These are phyloP conservation scores for Farysia itapuensis DNA, from an alignment of 1,284 basidiomycete species.

Conservation along the genomic window DNA sequence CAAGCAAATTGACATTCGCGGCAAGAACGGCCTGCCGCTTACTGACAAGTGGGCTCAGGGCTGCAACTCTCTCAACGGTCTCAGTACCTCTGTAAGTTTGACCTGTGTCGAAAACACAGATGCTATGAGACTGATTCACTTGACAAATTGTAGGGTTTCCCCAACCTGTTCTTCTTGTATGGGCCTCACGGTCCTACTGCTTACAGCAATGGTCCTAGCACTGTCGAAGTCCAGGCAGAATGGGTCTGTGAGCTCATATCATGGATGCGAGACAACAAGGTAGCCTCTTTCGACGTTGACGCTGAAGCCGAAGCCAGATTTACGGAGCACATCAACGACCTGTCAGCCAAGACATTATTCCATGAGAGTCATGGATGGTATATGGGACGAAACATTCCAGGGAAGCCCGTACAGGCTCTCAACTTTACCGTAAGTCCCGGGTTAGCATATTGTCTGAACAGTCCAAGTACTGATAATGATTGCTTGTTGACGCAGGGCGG, in stretches of 20 bases:
- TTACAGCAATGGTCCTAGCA: slow-evolving; percentile 37
- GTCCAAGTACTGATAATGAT: too few species aligned
- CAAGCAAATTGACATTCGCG: slow-evolving; percentile 43
- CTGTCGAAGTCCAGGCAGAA: slow-evolving; percentile 37
- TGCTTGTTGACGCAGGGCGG: too few species aligned
- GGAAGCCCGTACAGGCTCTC: slow-evolving; percentile 35
- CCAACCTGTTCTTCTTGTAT: slow-evolving; percentile 47
- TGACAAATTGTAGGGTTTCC: slow-evolving; percentile 20
- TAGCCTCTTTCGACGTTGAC: slow-evolving; percentile 31
- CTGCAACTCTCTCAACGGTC: slow-evolving; percentile 38
- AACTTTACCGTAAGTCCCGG: slow-evolving; percentile 20
- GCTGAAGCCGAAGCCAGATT: slow-evolving; percentile 32
- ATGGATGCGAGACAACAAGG: slow-evolving; percentile 35
- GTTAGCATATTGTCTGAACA: too few species aligned
- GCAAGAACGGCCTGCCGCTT: slow-evolving; percentile 26
- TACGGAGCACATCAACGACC: slow-evolving; percentile 37
- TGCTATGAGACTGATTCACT: not conserved
- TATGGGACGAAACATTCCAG: slow-evolving; percentile 37
- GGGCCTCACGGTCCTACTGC: slow-evolving; percentile 43
- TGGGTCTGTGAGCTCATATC: slow-evolving; percentile 35
- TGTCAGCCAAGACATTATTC: slow-evolving; percentile 38
- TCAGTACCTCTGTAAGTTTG: slow-evolving; percentile 25
- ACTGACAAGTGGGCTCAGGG: slow-evolving; percentile 44
- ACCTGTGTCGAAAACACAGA: not conserved
- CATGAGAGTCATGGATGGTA: slow-evolving; percentile 44